Evolutionary conservation across 352 stramenopile species (phyloP), one percentile per base, ranked within the genome.

Genomic region (Aphanomyces stellatus): DNA sequence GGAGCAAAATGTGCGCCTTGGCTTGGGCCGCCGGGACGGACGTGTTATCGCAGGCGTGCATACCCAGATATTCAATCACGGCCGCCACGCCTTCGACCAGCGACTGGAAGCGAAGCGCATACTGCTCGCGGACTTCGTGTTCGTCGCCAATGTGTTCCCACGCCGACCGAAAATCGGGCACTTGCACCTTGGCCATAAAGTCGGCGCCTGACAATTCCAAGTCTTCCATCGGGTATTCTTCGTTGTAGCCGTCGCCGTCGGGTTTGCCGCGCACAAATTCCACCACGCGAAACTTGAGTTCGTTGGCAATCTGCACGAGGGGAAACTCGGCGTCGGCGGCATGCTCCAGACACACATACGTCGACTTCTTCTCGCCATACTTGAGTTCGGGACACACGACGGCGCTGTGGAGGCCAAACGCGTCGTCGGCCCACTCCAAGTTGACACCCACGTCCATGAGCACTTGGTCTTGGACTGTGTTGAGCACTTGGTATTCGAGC

Each of bases 201-300:
- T 99, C 97, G 40, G 88, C 91, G 5, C 95, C 89, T 27, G 80
- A 73, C 42, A 99, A 89, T 57, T 98, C 91, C 51, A 99, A 82
- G 71, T 98, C 90, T 73, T 99, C 97, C 70, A 99, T 86, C 4
- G 96, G 90, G 74, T 99, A 99, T 69, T 99, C 97, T 76, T 99
- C 98, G 59, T 98, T 85, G 74, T 97, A 99, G 8, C 91, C 90
- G 69, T 79, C 74, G 70, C 92, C 82, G 37, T 93, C 86, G 24
- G 79, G 76, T 69, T 98, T 88, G 4, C 96, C 96, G 22, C 87
- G 97, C n/a, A 91, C 85, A 19, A 99, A 83, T 68, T 98, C 85
- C 51, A 98, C 80, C 10, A 98, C 89, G 70, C 86, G 93, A 74
- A 99, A 98, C 74, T 97, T 95, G 53, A 99, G 82, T 80, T 98